A percentile compares a stretch with the other conserved stretches of the same genome.
These are phyloP conservation scores for Xylaria venustula DNA, from an alignment of 495 filamentous ascomycete species.

Conservation along the genomic window DNA sequence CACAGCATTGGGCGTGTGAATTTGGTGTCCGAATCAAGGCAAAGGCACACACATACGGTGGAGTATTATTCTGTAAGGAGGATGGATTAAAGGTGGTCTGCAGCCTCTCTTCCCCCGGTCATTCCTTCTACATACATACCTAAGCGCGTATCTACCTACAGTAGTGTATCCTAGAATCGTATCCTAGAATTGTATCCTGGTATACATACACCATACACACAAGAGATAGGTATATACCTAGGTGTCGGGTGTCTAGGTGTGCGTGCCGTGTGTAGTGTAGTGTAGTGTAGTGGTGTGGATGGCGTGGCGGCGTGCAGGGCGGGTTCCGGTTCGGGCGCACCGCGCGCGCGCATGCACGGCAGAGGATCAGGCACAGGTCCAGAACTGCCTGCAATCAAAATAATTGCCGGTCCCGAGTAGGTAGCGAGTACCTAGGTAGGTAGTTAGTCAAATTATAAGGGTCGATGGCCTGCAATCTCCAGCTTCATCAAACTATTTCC, in stretches of 20 bases:
- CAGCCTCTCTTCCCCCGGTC: neutral
- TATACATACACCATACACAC: too few relatives aligned
- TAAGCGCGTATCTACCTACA: too few relatives aligned
- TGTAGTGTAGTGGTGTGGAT: too few relatives aligned
- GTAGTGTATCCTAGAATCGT: too few relatives aligned
- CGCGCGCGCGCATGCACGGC: too few relatives aligned
- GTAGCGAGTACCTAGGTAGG: neutral
- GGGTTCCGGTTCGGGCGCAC: constrained; percentile 4
- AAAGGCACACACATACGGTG: too few relatives aligned
- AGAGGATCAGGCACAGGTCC: too few relatives aligned
- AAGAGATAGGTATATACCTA: too few relatives aligned
- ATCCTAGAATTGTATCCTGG: too few relatives aligned
- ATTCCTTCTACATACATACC: neutral
- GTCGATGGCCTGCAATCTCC: neutral
- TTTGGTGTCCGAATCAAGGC: neutral
- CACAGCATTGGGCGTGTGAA: constrained; percentile 2
- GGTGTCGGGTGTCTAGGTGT: neutral
- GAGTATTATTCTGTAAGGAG: too few relatives aligned
- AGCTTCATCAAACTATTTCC: too few relatives aligned
- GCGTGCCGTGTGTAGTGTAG: neutral
- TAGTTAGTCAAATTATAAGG: too few relatives aligned
- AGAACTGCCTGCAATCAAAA: neutral
- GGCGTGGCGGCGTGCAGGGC: neutral
- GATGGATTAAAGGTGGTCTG: constrained; percentile 6
- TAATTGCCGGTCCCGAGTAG: neutral